phyloP scores from a whole-genome alignment of 176 grass and related monocot species.

The Areca catechu region DNA sequence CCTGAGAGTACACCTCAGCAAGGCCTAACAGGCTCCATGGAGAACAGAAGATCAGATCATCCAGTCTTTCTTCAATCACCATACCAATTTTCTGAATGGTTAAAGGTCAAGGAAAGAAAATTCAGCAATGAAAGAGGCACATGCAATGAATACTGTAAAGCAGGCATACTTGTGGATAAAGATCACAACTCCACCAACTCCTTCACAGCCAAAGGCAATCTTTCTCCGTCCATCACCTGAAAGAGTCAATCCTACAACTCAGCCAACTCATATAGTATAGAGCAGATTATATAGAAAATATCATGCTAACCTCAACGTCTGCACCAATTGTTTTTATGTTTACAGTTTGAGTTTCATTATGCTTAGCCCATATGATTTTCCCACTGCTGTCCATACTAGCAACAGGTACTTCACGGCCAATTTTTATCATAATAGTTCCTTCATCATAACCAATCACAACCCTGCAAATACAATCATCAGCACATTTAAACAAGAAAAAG shows the following conservation, averaged over 20 bases:
- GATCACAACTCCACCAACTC: conserved; percentile 95
- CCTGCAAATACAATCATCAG: neutral
- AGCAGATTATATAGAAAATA: neutral
- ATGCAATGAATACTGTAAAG: neutral
- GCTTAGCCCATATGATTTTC: conserved; percentile 69
- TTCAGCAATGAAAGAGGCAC: neutral
- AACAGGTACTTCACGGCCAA: conserved; percentile 57
- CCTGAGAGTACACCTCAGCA: no score
- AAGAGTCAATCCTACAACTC: conserved; percentile 4
- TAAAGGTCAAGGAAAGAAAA: no score
- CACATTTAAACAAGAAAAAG: neutral
- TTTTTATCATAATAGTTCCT: conserved; percentile 78
- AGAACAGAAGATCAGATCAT: no score
- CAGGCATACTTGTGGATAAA: conserved; percentile 83
- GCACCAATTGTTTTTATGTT: conserved; percentile 28
- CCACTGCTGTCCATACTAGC: conserved; percentile 65
- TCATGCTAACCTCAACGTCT: conserved; percentile 16
- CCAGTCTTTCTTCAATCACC: no score
- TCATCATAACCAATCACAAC: conserved; percentile 71
- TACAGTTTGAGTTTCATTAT: conserved; percentile 31
- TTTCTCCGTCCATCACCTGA: conserved; percentile 87
- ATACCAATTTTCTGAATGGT: no score
- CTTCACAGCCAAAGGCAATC: conserved; percentile 85
- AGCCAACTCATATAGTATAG: neutral
- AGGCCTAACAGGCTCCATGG: no score